These are phyloP conservation scores for Stephania japonica DNA, from an alignment of 164 flowering plant species.

Conservation along the genomic window DNA sequence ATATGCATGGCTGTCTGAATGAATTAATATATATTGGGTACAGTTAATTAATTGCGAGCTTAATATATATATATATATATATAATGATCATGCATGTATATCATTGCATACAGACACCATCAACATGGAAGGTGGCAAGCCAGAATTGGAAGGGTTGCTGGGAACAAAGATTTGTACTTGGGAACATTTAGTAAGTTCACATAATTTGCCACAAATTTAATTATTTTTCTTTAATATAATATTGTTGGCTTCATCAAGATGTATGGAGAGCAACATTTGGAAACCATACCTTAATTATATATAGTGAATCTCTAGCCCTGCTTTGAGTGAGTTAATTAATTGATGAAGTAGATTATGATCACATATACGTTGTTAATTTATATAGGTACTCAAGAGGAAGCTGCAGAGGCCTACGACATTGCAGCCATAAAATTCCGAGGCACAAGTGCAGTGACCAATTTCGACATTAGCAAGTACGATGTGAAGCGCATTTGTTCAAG, in stretches of 20 bases:
- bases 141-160: constrained; percentile 93
- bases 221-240: too few relatives aligned
- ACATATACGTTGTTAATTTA: background rate
- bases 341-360: too few relatives aligned
- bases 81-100: background rate
- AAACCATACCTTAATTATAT: too few relatives aligned
- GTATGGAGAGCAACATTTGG: too few relatives aligned
- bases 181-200: constrained; percentile 82
- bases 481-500: constrained; percentile 80
- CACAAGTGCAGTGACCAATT: constrained; percentile 86
- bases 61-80: background rate
- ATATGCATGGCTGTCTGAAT: too few relatives aligned
- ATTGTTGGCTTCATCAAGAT: background rate
- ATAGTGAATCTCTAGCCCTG: too few relatives aligned
- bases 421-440: constrained; percentile 96
- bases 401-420: constrained; percentile 95
- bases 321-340: too few relatives aligned
- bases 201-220: background rate
- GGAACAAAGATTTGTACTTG: constrained; percentile 93
- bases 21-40: too few relatives aligned
- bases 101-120: constrained; percentile 61
- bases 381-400: constrained; percentile 92
- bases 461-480: constrained; percentile 81
- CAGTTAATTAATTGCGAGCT: too few relatives aligned
- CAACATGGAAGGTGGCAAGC: constrained; percentile 99